Evolutionary conservation across 83 land plant species (phyloP).

Genomic region (Thuja plicata): DNA sequence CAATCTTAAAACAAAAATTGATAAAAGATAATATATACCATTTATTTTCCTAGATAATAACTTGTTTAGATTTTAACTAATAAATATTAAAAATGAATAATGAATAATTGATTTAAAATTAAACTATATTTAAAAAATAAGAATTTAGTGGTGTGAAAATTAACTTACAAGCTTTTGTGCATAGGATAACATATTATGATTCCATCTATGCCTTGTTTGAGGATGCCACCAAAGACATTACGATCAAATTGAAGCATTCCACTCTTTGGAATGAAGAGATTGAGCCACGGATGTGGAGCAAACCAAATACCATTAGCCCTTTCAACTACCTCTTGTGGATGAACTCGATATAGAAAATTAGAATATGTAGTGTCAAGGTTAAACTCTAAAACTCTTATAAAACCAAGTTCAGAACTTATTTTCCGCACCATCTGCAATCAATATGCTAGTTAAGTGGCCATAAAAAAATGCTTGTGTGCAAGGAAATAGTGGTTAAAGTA

Average conservation of each 20-base stretch:
- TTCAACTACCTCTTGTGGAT: conserved; percentile 39
- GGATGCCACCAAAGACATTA: conserved; percentile 9
- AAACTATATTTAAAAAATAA: neutral
- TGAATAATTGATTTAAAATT: neutral
- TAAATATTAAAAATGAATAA: neutral
- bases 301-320: conserved; percentile 67
- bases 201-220: conserved; percentile 21
- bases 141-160: neutral
- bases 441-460: no score
- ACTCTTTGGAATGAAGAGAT: conserved; percentile 46
- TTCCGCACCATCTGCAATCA: conserved; percentile 29
- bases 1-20: neutral
- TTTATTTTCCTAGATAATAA: neutral
- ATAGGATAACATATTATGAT: conserved; percentile 34
- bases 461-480: no score
- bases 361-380: conserved; percentile 44
- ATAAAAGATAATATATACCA: no score
- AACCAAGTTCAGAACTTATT: conserved; percentile 32
- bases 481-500: no score
- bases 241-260: conserved; percentile 32
- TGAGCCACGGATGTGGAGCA: conserved; percentile 79
- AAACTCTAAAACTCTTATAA: conserved; percentile 39
- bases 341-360: conserved; percentile 65
- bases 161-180: conserved; percentile 31
- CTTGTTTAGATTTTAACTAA: neutral